Evolutionary conservation across 2,329 filamentous ascomycete species (phyloP).

Genomic region (Cladophialophora exuberans): DNA sequence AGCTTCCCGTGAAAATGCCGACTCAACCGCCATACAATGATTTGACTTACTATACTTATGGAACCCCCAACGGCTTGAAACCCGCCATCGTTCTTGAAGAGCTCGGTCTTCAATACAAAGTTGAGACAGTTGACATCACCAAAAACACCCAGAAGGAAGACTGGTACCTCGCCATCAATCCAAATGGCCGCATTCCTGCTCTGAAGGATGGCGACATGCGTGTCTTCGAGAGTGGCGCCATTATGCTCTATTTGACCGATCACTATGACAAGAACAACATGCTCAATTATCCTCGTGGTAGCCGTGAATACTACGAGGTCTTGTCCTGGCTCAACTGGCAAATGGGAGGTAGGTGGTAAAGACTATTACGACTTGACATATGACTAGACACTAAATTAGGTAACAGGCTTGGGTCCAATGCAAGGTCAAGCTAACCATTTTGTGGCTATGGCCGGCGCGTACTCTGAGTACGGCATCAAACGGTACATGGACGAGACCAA

Average conservation of each 20-base stretch:
- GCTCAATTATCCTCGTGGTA: constrained; percentile 48
- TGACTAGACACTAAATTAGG: not conserved
- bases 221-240: constrained; percentile 50
- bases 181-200: constrained; percentile 54
- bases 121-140: constrained; percentile 44
- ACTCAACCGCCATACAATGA: constrained; percentile 12
- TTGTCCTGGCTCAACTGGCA: constrained; percentile 51
- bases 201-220: constrained; percentile 44
- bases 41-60: constrained; percentile 17
- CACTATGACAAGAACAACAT: constrained; percentile 48
- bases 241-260: constrained; percentile 50
- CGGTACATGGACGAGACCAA: constrained; percentile 53
- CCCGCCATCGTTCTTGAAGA: constrained; percentile 44
- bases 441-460: constrained; percentile 46
- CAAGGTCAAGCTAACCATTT: constrained; percentile 53
- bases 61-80: constrained; percentile 37
- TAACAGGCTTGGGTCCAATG: not conserved
- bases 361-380: constrained; percentile 37
- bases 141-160: constrained; percentile 49
- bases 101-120: constrained; percentile 39
- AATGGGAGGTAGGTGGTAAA: constrained; percentile 44
- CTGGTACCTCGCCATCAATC: constrained; percentile 53
- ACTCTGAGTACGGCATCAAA: constrained; percentile 50
- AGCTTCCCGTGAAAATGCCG: too few species aligned
- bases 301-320: constrained; percentile 47